Percentiles rank a stretch among this genome's conserved stretches.
Conservation (phyloP, 441 rosid genomes). For the Monsonia emarginata region DNA sequence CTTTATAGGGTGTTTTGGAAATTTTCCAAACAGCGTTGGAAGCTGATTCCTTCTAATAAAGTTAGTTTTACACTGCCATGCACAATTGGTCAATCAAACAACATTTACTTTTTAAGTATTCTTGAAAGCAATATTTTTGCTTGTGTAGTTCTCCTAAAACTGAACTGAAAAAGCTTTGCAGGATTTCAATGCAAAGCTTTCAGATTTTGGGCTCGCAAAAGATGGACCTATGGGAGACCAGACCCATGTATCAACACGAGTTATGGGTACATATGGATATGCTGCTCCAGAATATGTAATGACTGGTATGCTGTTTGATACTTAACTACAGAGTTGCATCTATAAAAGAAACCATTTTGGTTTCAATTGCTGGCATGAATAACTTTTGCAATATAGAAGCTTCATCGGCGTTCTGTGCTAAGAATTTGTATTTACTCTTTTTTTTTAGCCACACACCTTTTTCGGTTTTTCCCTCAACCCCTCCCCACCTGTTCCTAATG, state of each 20-base stretch:
- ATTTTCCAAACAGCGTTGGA: neutral
- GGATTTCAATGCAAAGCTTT: constrained; percentile 86
- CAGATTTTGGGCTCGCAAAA: constrained; percentile 96
- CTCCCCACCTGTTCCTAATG: too few species aligned
- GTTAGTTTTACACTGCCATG: neutral
- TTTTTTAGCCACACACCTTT: too few species aligned
- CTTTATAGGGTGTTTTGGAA: constrained; percentile 5
- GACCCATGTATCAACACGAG: constrained; percentile 94
- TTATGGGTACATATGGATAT: constrained; percentile 96
- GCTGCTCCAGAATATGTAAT: constrained; percentile 97
- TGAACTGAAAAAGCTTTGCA: constrained; percentile 25
- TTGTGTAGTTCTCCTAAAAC: constrained; percentile 20
- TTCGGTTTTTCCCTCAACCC: too few species aligned
- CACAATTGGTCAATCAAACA: neutral
- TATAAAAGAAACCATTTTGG: neutral
- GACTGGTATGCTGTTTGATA: constrained; percentile 56
- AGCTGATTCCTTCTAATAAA: neutral
- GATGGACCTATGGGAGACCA: constrained; percentile 99
- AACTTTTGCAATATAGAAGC: neutral
- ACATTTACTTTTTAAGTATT: neutral
- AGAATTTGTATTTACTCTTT: too few species aligned
- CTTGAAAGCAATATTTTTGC: constrained; percentile 4
- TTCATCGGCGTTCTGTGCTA: neutral
- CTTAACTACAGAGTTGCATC: neutral
- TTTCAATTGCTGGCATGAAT: neutral